phyloP scores from a whole-genome alignment of 1,284 basidiomycete genomes.

The Leccinum subrobustum region DNA sequence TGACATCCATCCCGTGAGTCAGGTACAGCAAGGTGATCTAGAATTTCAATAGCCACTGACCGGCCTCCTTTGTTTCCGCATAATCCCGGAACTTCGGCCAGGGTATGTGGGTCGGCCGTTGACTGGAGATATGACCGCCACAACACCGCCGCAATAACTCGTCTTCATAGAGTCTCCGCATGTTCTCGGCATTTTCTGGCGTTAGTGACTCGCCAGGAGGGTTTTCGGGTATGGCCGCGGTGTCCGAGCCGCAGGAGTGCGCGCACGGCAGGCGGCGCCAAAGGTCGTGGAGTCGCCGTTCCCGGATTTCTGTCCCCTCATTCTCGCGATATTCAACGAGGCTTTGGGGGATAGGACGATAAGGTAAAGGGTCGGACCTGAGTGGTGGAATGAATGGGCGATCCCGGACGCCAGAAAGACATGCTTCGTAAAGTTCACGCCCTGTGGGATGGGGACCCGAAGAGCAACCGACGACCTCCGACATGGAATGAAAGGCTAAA shows the following conservation, averaged over 20 bases:
- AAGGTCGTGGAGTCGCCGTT: conserved; percentile 54
- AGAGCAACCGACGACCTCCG: conserved; percentile 21
- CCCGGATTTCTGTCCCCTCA: conserved; percentile 61
- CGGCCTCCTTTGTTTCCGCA: conserved; percentile 74
- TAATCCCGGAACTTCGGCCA: conserved; percentile 83
- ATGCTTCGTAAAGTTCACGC: conserved; percentile 52
- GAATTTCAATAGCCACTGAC: conserved; percentile 43
- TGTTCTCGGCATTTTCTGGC: conserved; percentile 64
- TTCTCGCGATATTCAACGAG: conserved; percentile 61
- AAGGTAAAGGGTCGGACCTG: conserved; percentile 49
- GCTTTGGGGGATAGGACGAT: conserved; percentile 43
- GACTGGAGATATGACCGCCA: conserved; percentile 47
- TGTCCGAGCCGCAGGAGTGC: conserved; percentile 26
- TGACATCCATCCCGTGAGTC: conserved; percentile 35
- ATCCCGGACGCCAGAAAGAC: conserved; percentile 50
- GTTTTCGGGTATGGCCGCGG: conserved; percentile 27
- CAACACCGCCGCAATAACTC: conserved; percentile 67
- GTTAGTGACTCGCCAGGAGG: conserved; percentile 44
- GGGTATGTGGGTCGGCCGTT: conserved; percentile 50
- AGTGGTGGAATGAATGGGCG: conserved; percentile 58
- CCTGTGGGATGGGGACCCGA: conserved; percentile 29
- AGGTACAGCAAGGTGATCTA: conserved; percentile 13
- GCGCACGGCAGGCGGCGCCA: conserved; percentile 57
- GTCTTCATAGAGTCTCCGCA: conserved; percentile 73
- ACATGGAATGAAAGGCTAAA: conserved; percentile 28